These are phyloP conservation scores for Pleurotus platypus DNA, from an alignment of 768 basidiomycete species.

Conservation along the genomic window DNA sequence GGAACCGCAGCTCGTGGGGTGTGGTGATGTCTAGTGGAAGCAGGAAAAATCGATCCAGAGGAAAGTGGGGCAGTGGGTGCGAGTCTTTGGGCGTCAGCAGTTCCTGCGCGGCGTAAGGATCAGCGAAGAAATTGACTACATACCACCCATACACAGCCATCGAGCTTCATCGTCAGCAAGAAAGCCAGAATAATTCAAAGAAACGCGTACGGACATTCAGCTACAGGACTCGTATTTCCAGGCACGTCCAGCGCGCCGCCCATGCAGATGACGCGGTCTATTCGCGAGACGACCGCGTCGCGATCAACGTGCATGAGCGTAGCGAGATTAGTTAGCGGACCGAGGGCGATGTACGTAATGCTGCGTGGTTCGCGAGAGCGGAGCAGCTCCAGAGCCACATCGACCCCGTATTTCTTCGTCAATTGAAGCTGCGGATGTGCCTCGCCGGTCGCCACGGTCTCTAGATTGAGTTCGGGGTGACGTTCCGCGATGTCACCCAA, in stretches of 20 bases:
- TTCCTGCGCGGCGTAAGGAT: slow-evolving; percentile 79
- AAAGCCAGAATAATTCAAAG: not conserved
- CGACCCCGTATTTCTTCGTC: slow-evolving; percentile 42
- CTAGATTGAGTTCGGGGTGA: slow-evolving; percentile 59
- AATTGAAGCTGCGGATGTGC: slow-evolving; percentile 35
- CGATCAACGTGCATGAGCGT: slow-evolving; percentile 54
- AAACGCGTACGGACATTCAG: slow-evolving; percentile 59
- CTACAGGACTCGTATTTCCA: slow-evolving; percentile 77
- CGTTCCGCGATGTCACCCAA: slow-evolving; percentile 54
- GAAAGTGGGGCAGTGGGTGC: slow-evolving; percentile 40
- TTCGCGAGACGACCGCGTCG: slow-evolving; percentile 46
- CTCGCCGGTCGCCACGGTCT: slow-evolving; percentile 4
- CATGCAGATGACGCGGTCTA: slow-evolving; percentile 84
- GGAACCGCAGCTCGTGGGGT: slow-evolving; percentile 73
- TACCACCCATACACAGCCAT: too few relatives aligned
- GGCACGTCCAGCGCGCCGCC: slow-evolving; percentile 92
- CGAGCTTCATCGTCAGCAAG: not conserved
- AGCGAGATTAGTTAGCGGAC: slow-evolving; percentile 81
- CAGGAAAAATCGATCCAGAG: slow-evolving; percentile 63
- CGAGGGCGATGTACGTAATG: slow-evolving; percentile 70
- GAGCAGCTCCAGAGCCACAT: slow-evolving; percentile 56
- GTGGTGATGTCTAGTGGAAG: slow-evolving; percentile 84
- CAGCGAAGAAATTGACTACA: slow-evolving; percentile 82
- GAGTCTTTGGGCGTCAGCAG: slow-evolving; percentile 41
- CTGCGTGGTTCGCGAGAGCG: slow-evolving; percentile 43